Evolutionary conservation across 306 rosid species (phyloP), one percentile per base, ranked within the genome.

Genomic region (Trichosanthes cucumerina): DNA sequence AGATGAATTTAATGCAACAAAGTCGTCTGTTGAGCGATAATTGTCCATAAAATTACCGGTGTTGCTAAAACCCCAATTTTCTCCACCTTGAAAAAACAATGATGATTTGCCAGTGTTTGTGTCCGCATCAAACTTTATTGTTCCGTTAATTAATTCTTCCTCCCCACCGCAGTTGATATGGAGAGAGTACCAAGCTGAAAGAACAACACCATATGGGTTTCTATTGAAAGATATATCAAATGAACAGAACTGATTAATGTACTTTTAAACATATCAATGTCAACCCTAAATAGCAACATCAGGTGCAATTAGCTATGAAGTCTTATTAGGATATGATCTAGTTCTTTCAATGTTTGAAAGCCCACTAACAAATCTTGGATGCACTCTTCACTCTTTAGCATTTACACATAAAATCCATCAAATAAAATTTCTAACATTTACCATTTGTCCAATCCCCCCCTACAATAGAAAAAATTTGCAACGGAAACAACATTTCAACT

Each of bases 111-210:
- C 82, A 0, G 1, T 5, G 77, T 66, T 69, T 52, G 50, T 53
- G 80, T 91, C 92, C 16, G 18, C 87, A 18, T 89, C 93, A 81
- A 78, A 91, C 36, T 34, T 38, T 65, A 44, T 79, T 46, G 41
- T 50, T 47, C 60, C 76, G 43, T 57, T 78, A 2, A 60, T 16
- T 7, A 62, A 82, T 56, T 43, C 68, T 21, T 13, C 21, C 13
- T 5, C 71, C 50, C 96, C 96, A 9, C 96, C 93, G 64, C 93
- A 89, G 41, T 89, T 91, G 79, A 91, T 89, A 75, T 74, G 87
- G 68, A 91, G 73, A 79, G 87, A 87, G 79, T 86, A 88, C 59
- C 21, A 68, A 36, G 38, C 93, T 86, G 82, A 2, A 77, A 78
- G 83, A 46, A 38, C 4, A 70, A 31, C 9, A 6, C 59, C 70